Percentiles rank a stretch among this genome's conserved stretches.
phyloP scores from a whole-genome alignment of 2,329 filamentous ascomycete species.

The Lasiodiplodia citricola region DNA sequence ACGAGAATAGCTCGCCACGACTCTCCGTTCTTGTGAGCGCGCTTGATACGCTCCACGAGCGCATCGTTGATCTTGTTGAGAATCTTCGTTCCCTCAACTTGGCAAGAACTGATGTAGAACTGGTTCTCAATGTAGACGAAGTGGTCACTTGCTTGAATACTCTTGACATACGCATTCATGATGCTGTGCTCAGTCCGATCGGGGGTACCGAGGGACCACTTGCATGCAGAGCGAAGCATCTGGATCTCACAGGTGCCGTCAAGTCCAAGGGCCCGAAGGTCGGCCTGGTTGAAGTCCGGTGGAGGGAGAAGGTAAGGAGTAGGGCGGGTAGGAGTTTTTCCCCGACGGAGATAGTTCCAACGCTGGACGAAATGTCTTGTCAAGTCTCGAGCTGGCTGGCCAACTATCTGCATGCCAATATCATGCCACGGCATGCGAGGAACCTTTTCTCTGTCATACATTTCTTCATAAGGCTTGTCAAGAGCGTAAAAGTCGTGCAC shows the following conservation, averaged over 20 bases:
- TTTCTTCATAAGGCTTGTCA: slow-evolving; percentile 95
- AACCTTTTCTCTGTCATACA: slow-evolving; percentile 90
- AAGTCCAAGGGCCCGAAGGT: slow-evolving; percentile 85
- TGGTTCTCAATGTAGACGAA: slow-evolving; percentile 99
- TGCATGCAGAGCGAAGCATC: slow-evolving; percentile 85
- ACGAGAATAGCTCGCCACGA: slow-evolving; percentile 89
- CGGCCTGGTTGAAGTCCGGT: slow-evolving; percentile 84
- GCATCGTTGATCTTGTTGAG: slow-evolving; percentile 94
- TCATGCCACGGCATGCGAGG: slow-evolving; percentile 99
- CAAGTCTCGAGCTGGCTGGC: slow-evolving; percentile 90
- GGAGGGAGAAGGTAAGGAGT: slow-evolving; percentile 93
- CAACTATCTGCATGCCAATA: slow-evolving; percentile 96
- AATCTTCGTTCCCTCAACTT: slow-evolving; percentile 85
- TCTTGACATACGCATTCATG: slow-evolving; percentile 90
- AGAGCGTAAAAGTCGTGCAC: slow-evolving; percentile 94
- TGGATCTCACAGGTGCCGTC: slow-evolving; percentile 96
- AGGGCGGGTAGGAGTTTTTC: slow-evolving; percentile 89
- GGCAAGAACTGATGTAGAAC: slow-evolving; percentile 94
- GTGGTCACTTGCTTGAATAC: slow-evolving; percentile 94
- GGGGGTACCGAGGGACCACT: slow-evolving; percentile 88
- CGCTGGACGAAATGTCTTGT: slow-evolving; percentile 96
- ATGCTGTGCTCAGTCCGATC: slow-evolving; percentile 91
- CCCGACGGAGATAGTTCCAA: slow-evolving; percentile 95
- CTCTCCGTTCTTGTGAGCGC: slow-evolving; percentile 81
- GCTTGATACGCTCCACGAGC: slow-evolving; percentile 86